Percentiles rank a stretch among this genome's conserved stretches.
phyloP scores from a whole-genome alignment of 768 basidiomycete genomes.

The Crepidotus variabilis region DNA sequence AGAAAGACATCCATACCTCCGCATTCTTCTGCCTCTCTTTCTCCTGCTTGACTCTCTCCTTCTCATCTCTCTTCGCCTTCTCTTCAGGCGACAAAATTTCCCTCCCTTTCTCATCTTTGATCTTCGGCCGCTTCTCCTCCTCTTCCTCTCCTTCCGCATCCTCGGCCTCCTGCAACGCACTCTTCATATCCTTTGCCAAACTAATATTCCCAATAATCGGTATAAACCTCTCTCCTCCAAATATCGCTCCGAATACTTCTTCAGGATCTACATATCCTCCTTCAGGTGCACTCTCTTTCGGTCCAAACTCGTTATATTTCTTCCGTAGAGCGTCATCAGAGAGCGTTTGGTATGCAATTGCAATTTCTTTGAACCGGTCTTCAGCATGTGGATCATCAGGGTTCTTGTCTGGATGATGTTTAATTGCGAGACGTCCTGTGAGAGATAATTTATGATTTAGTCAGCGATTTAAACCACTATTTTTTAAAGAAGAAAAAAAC shows the following conservation, averaged over 20 bases:
- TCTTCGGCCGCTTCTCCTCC: slow-evolving; percentile 41
- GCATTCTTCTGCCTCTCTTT: slow-evolving; percentile 61
- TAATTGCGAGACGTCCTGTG: slow-evolving; percentile 79
- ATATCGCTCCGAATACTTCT: slow-evolving; percentile 77
- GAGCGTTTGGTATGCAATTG: slow-evolving; percentile 85
- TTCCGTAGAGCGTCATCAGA: slow-evolving; percentile 71
- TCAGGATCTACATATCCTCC: slow-evolving; percentile 89
- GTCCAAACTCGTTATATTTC: slow-evolving; percentile 91
- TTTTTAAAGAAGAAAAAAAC: too few species aligned
- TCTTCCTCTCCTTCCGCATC: slow-evolving; percentile 51
- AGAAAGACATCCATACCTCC: slow-evolving; percentile 58
- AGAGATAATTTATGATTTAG: not conserved
- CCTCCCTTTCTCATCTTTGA: slow-evolving; percentile 48
- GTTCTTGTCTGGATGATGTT: slow-evolving; percentile 92
- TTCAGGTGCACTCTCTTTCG: slow-evolving; percentile 78
- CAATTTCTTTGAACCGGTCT: slow-evolving; percentile 87
- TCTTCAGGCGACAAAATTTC: slow-evolving; percentile 66
- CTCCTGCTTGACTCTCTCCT: slow-evolving; percentile 62
- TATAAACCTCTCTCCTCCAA: slow-evolving; percentile 83
- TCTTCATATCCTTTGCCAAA: slow-evolving; percentile 89
- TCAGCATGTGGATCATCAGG: slow-evolving; percentile 82
- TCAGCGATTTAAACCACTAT: not conserved
- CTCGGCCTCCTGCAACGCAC: slow-evolving; percentile 83
- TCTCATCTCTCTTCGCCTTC: slow-evolving; percentile 70
- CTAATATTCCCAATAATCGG: slow-evolving; percentile 89